Conservation (phyloP, 805 yeast genomes). For the Candida andamanensis region DNA sequence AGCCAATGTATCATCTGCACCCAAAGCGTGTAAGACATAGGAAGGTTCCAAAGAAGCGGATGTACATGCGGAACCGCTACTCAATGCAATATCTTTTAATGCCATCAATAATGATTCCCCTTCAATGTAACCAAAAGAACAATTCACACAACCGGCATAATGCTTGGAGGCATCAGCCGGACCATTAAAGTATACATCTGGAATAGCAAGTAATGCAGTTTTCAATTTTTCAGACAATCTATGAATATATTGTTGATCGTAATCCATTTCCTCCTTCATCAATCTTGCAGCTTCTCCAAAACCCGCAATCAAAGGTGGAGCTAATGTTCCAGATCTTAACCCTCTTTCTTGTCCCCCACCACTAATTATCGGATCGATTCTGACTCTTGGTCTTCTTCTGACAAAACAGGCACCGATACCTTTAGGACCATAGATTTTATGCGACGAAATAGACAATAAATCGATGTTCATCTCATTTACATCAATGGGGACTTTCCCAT, state of each 20-base stretch:
- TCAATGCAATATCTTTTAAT: slow-evolving; percentile 89
- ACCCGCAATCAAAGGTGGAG: slow-evolving; percentile 94
- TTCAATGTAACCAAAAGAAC: slow-evolving; percentile 95
- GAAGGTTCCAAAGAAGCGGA: slow-evolving; percentile 98
- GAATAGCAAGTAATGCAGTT: slow-evolving; percentile 69
- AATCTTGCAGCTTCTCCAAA: slow-evolving; percentile 96
- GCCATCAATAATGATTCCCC: slow-evolving; percentile 98
- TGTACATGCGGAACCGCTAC: slow-evolving; percentile 98
- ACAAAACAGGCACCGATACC: slow-evolving; percentile 95
- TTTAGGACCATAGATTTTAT: slow-evolving; percentile 96
- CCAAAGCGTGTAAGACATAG: slow-evolving; percentile 91
- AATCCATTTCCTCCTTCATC: slow-evolving; percentile 65
- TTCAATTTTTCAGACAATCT: slow-evolving; percentile 69
- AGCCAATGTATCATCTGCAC: slow-evolving; percentile 97
- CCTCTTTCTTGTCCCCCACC: slow-evolving; percentile 99
- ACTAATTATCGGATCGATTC: slow-evolving; percentile 88
- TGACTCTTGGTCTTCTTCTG: slow-evolving; percentile 96
- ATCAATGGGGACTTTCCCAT: slow-evolving; percentile 88
- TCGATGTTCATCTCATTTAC: slow-evolving; percentile 93
- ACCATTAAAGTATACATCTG: slow-evolving; percentile 89
- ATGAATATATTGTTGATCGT: slow-evolving; percentile 67
- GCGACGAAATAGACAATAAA: slow-evolving; percentile 88
- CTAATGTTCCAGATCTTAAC: slow-evolving; percentile 90
- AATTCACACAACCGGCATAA: slow-evolving; percentile 92
- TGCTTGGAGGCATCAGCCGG: slow-evolving; percentile 46